Base-by-base conservation (phyloP, 2,329 filamentous ascomycete genomes). In the Phyllosticta capitalensis region DNA sequence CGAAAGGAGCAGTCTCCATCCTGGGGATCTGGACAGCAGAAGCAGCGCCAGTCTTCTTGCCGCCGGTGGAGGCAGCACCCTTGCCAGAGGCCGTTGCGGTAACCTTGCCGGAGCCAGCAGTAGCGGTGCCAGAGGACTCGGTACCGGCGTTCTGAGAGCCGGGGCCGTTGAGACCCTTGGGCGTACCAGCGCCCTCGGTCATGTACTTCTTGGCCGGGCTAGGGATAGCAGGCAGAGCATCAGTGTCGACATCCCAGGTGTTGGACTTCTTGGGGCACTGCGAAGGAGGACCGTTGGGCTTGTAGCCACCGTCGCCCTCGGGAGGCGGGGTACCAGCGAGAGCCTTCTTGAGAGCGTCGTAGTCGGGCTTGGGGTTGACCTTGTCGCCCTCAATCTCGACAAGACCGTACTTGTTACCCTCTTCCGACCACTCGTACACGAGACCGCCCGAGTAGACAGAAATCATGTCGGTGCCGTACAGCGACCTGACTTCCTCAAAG, bases 371-470 rank as follows among this genome's bases (percentile, higher is more conserved):
- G 64, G 87, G 81, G 30, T 76, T 76, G 61, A 88, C 81, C 26
- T 73, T 74, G 70, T 74, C 67, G 63, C 80, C 81, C 28, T 52
- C 60, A 68, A 94, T 78, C 61, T 83, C 76, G 70, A 92, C 90
- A 61, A 95, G 86, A 64, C 92, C 92, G 74, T 85, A 97, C 52
- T 86, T 80, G 76, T 86, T 73, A 52, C 67, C 67, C 65, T 73
- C 71, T 69, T 88, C 77, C 9, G 88, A 86, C 79, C 96, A 99
- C 76, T 97, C 92, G 78, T 96, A 99, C 74, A 96, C 89, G 48
- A 99, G 83, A 73, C 94, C 94, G 68, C 94, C 94, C 49, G 92
- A 96, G 83, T 96, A 97, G 68, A 96, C 91, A 19, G 74, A 67
- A 7, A 87, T 91, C 92, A 97, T 97, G 62, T 96, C 73, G 20